These are phyloP conservation scores for Penicillium desertorum DNA, from an alignment of 495 filamentous ascomycete genomes.

Conservation along the genomic window DNA sequence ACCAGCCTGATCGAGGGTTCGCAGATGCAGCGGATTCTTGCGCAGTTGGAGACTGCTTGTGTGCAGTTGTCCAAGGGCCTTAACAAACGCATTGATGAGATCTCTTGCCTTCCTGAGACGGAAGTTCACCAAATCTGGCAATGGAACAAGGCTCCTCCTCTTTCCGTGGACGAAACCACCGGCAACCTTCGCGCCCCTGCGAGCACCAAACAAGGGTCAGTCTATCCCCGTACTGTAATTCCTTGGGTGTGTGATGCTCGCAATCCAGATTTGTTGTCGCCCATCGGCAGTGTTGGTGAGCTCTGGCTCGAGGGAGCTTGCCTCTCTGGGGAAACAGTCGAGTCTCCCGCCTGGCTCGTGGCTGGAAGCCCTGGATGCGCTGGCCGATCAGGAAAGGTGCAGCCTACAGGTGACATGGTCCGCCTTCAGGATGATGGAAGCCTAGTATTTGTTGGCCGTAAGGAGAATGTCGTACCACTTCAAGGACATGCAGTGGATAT, in stretches of 20 bases:
- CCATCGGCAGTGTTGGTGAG: slow-evolving; percentile 37
- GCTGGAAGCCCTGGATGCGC: slow-evolving; percentile 28
- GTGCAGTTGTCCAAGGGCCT: slow-evolving; percentile 28
- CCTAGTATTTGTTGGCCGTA: slow-evolving; percentile 33
- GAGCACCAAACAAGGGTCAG: slow-evolving; percentile 27
- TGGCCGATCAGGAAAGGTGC: slow-evolving; percentile 31
- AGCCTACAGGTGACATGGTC: slow-evolving; percentile 38
- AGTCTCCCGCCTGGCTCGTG: slow-evolving; percentile 38
- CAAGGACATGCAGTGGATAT: slow-evolving; percentile 41
- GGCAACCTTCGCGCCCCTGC: slow-evolving; percentile 29
- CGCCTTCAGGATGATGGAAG: slow-evolving; percentile 30
- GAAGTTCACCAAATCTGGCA: slow-evolving; percentile 42
- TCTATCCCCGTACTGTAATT: slow-evolving; percentile 31
- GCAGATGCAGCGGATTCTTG: slow-evolving; percentile 47
- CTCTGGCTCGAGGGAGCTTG: slow-evolving; percentile 34
- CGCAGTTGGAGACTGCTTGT: slow-evolving; percentile 40
- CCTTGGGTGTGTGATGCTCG: slow-evolving; percentile 39
- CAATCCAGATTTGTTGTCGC: slow-evolving; percentile 32
- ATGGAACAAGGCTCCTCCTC: slow-evolving; percentile 38
- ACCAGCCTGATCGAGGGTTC: slow-evolving; percentile 39
- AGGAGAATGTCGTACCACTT: slow-evolving; percentile 30
- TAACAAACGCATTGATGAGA: slow-evolving; percentile 29
- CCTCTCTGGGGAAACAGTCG: slow-evolving; percentile 25
- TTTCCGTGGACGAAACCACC: slow-evolving; percentile 26
- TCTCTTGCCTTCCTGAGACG: slow-evolving; percentile 36